A percentile compares a stretch with the other conserved stretches of the same genome.
These are phyloP conservation scores for Breviolum minutum DNA, from an alignment of 73 alveolate genomes.

Conservation along the genomic window DNA sequence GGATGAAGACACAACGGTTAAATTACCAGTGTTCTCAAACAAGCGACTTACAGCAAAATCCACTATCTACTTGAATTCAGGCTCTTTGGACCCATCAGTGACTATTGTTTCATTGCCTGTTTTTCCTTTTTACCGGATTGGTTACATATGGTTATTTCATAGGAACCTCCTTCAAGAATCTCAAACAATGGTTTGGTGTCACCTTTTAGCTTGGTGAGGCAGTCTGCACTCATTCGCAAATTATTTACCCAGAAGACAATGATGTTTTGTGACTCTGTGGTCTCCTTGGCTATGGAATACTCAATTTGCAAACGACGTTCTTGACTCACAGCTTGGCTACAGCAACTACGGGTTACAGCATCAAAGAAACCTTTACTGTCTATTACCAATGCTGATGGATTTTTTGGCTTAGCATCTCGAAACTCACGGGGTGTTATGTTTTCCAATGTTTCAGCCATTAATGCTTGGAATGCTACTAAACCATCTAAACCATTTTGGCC, in stretches of 20 bases:
- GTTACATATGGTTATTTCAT: neutral
- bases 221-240: neutral
- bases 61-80: neutral
- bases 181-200: neutral
- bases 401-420: neutral
- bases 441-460: neutral
- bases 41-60: neutral
- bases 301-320: neutral
- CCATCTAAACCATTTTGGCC: constrained; percentile 6
- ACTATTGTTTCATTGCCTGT: neutral
- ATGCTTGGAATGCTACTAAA: neutral
- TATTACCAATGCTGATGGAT: neutral
- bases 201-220: neutral
- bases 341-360: neutral
- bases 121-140: constrained; percentile 11
- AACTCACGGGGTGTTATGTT: neutral
- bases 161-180: neutral
- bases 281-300: neutral
- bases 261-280: neutral
- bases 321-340: neutral
- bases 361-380: constrained; percentile 31
- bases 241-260: constrained; percentile 1
- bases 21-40: neutral
- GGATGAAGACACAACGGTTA: neutral
- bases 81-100: neutral